Evolutionary conservation across 1,284 basidiomycete genomes (phyloP), one percentile per base, ranked within the genome.

Genomic region (Boletus semigastroideus): DNA sequence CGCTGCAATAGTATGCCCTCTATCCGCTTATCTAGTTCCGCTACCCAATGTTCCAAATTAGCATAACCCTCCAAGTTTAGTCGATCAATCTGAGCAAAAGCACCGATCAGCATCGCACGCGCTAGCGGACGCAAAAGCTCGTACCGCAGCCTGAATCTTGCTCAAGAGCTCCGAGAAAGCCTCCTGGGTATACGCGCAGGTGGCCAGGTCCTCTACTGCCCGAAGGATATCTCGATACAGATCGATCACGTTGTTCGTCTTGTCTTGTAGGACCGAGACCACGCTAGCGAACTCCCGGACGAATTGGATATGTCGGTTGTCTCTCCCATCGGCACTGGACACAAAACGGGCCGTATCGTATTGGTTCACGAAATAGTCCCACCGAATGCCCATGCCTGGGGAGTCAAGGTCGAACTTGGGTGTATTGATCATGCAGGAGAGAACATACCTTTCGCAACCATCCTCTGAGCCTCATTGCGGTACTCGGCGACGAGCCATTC

Each of bases 31-130:
- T 98, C 95, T 11, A 99, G 80, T 49, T 91, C 86, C 0, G 86
- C 82, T 0, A 98, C 93, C 95, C 95, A 99, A 47, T 92, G 83
- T 54, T 98, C 94, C n/a, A 99, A 81, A 64, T 99, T 99, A 7
- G 94, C 92, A 65, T 96, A 99, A 11, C 96, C 95, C 66, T 98
- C 94, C 58, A 99, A 73, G 66, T 98, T 98, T 59, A 99, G 79
- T 47, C 88, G 84, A 72, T 99, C 97, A 57, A 98, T 93, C 86
- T 92, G 57, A 5, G 40, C 5, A 28, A 40, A 38, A 44, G 14
- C 1, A 14, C 27, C n/a, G 30, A 27, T 60, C 17, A 53, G 28
- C 22, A 28, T 9, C 28, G 31, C 48, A 27, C 56, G 22, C 13
- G n/a, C 22, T 30, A 8, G 12, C 1, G 9, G 22, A 46, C 14